Percentiles rank a stretch among this genome's conserved stretches.
These are phyloP conservation scores for Zostera marina DNA, from an alignment of 116 monocot genomes.

Conservation along the genomic window DNA sequence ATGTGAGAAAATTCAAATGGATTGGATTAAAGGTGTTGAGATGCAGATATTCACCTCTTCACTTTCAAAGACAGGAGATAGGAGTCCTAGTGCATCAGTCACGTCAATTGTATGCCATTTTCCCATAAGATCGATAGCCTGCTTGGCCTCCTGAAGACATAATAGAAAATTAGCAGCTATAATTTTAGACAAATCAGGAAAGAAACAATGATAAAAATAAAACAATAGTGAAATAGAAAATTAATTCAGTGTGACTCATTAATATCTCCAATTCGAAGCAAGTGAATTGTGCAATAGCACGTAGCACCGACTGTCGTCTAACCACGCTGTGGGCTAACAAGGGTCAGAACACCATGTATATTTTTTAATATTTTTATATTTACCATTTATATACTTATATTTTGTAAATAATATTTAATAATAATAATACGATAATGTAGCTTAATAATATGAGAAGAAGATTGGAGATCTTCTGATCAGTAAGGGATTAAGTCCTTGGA, in stretches of 20 bases:
- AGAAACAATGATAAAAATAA: neutral
- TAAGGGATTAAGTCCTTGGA: no score
- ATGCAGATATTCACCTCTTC: constrained; percentile 46
- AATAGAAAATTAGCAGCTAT: neutral
- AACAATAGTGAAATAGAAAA: neutral
- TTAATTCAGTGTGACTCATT: constrained; percentile 1
- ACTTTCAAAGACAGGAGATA: constrained; percentile 86
- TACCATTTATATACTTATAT: no score
- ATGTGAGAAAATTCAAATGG: neutral
- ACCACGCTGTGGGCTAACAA: no score
- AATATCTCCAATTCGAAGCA: no score
- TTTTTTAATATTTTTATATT: no score
- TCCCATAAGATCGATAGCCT: constrained; percentile 90
- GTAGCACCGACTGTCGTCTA: no score
- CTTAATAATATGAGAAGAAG: no score
- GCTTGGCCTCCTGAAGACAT: constrained; percentile 73
- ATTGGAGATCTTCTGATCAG: no score
- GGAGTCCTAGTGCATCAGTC: constrained; percentile 81
- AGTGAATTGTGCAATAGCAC: no score
- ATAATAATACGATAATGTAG: no score
- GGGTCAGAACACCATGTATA: no score
- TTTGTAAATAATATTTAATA: no score
- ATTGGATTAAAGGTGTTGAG: neutral
- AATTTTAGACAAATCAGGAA: neutral
- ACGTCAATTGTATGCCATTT: constrained; percentile 93